A percentile compares a stretch with the other conserved stretches of the same genome.
Conservation (phyloP, 164 flowering plant genomes). For the Chimonanthus salicifolius region DNA sequence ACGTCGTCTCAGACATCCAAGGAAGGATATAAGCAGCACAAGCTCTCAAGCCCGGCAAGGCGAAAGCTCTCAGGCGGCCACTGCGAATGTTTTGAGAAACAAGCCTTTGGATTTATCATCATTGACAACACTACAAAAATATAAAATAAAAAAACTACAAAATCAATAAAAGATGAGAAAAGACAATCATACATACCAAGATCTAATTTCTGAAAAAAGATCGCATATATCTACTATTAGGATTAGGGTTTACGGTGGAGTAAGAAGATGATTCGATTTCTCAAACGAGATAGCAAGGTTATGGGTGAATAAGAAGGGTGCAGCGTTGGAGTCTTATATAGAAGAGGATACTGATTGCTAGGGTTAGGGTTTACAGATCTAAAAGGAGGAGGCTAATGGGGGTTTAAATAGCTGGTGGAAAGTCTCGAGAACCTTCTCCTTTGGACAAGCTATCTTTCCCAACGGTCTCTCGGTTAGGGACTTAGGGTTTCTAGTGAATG, state of each 20-base stretch:
- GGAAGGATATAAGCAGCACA: conserved; percentile 7
- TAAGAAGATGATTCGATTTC: background rate
- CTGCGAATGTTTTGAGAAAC: conserved; percentile 70
- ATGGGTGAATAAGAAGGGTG: too few species aligned
- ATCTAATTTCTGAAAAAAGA: background rate
- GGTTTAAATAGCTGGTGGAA: background rate
- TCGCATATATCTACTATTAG: too few species aligned
- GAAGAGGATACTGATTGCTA: background rate
- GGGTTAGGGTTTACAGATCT: too few species aligned
- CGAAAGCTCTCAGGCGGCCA: conserved; percentile 68
- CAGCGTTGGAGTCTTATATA: too few species aligned
- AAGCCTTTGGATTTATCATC: conserved; percentile 31
- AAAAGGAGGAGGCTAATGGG: too few species aligned
- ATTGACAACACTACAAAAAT: background rate
- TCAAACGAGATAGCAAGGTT: background rate
- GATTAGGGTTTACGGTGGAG: background rate
- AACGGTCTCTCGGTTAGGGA: background rate
- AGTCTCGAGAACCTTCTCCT: background rate
- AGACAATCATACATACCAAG: background rate
- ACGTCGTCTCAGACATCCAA: conserved; percentile 10
- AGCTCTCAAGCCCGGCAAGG: conserved; percentile 23
- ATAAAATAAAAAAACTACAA: background rate
- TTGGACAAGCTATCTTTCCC: background rate
- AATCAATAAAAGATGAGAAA: too few species aligned
- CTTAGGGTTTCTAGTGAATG: background rate